These are phyloP conservation scores for Oenanthe javanica DNA, from an alignment of 140 eudicot genomes.

Conservation along the genomic window DNA sequence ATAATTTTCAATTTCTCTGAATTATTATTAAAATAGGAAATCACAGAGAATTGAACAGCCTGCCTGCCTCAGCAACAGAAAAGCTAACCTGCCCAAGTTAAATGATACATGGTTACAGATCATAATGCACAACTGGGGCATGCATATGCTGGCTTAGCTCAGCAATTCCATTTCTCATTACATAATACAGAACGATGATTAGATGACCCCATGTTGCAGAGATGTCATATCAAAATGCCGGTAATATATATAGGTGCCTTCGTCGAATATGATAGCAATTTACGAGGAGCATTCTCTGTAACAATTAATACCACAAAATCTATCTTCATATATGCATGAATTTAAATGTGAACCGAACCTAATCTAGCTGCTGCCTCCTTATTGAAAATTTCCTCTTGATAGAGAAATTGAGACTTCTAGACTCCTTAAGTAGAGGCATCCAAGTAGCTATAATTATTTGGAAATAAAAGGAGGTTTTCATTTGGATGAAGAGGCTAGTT, in stretches of 20 bases:
- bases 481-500: slow-evolving; percentile 11
- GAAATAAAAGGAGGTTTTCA: not conserved
- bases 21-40: not conserved
- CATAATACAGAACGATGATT: not conserved
- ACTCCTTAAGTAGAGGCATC: not conserved
- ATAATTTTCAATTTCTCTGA: not conserved
- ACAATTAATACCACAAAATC: not conserved
- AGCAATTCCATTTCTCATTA: not conserved
- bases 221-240: not conserved
- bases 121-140: not conserved
- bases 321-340: too few species aligned
- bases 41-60: not conserved
- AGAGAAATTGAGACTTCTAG: not conserved
- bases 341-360: not conserved
- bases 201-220: not conserved
- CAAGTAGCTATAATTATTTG: too few species aligned
- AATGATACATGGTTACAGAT: not conserved
- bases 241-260: not conserved
- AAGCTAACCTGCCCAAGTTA: not conserved
- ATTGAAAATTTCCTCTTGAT: too few species aligned
- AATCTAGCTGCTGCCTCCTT: not conserved
- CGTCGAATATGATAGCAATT: not conserved
- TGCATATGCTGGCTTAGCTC: slow-evolving; percentile 1
- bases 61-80: not conserved
- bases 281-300: not conserved